These are phyloP conservation scores for Melastoma candidum DNA, from an alignment of 441 rosid genomes.

Conservation along the genomic window DNA sequence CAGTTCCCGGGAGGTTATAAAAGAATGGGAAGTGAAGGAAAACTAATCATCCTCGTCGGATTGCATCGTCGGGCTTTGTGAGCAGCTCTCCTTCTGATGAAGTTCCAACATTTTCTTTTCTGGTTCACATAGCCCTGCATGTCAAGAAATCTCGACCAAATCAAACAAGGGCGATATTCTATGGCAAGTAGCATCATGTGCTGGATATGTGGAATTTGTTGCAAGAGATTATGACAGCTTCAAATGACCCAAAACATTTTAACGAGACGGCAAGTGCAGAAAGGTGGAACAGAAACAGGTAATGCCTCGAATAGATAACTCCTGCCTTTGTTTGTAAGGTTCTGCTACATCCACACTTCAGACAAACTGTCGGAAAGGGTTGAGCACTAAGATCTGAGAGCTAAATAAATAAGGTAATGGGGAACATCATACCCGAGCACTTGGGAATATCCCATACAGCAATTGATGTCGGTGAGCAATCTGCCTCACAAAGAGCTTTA, in stretches of 20 bases:
- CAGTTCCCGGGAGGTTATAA: no score
- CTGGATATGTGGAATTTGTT: no score
- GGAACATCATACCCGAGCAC: constrained; percentile 53
- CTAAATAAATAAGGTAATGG: neutral
- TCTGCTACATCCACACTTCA: constrained; percentile 1
- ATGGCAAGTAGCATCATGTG: no score
- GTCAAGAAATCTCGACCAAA: no score
- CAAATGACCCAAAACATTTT: no score
- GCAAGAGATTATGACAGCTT: no score
- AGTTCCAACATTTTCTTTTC: constrained; percentile 46
- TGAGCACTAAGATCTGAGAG: neutral
- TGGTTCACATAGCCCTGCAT: constrained; percentile 64
- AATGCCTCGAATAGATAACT: no score
- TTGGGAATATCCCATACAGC: constrained; percentile 89
- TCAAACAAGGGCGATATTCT: no score
- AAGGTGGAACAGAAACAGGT: no score
- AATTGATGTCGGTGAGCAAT: constrained; percentile 58
- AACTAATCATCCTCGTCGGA: constrained; percentile 29
- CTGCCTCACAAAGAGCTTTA: constrained; percentile 68
- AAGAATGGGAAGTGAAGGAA: no score
- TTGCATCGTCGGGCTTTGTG: constrained; percentile 69
- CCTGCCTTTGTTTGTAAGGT: no score
- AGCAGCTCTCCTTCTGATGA: constrained; percentile 51
- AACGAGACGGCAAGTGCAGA: no score
- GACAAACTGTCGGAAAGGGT: neutral